Evolutionary conservation across 2,329 filamentous ascomycete genomes (phyloP).

Genomic region (Talaromyces sp.): DNA sequence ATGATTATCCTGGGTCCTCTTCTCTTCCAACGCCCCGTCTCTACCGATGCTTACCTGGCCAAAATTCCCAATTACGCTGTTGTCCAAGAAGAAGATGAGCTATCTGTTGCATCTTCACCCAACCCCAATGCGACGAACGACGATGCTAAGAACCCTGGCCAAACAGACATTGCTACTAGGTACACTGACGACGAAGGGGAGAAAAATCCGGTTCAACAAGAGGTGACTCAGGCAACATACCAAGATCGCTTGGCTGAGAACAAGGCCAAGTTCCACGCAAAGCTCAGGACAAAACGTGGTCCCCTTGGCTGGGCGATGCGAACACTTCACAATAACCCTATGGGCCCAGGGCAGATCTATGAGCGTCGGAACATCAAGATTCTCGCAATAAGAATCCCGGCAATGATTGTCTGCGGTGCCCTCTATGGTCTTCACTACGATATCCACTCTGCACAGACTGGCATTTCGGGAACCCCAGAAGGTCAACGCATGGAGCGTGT

Average conservation of each 20-base stretch:
- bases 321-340: constrained; percentile 65
- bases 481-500: constrained; percentile 47
- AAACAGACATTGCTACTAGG: neutral
- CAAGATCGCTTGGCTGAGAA: constrained; percentile 56
- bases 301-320: constrained; percentile 83
- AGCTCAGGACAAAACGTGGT: constrained; percentile 57
- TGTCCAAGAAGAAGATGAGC: constrained; percentile 59
- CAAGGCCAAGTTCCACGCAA: constrained; percentile 55
- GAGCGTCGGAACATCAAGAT: constrained; percentile 66
- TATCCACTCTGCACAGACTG: constrained; percentile 70
- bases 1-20: constrained; percentile 59
- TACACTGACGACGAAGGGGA: constrained; percentile 23
- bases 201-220: constrained; percentile 38
- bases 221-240: constrained; percentile 54
- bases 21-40: constrained; percentile 56
- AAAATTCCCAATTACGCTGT: constrained; percentile 72
- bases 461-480: constrained; percentile 66
- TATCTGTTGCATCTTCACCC: constrained; percentile 14
- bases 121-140: neutral
- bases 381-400: constrained; percentile 61
- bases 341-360: constrained; percentile 68
- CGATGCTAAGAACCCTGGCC: neutral
- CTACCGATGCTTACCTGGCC: constrained; percentile 49
- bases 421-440: constrained; percentile 78
- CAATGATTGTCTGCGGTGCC: constrained; percentile 56